phyloP scores from a whole-genome alignment of 148 eudicot genomes.

The Hydrangea macrophylla region DNA sequence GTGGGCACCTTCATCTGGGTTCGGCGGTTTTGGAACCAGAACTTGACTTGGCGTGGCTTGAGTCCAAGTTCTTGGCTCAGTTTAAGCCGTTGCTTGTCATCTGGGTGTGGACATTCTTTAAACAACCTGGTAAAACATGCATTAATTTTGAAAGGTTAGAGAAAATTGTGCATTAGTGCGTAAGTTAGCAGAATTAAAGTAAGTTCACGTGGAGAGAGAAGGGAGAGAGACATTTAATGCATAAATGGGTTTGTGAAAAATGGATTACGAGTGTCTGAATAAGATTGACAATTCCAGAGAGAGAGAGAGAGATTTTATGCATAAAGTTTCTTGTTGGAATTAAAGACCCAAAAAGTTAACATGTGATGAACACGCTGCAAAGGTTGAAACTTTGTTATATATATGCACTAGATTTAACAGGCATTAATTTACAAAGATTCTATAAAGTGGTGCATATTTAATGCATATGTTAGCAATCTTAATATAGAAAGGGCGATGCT shows the following conservation, averaged over 20 bases:
- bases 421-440: too few species aligned
- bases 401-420: too few species aligned
- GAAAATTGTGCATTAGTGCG: background rate
- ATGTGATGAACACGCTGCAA: too few species aligned
- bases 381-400: too few species aligned
- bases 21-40: slow-evolving; percentile 98
- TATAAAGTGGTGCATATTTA: too few species aligned
- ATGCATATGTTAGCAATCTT: background rate
- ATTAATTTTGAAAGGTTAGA: background rate
- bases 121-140: slow-evolving; percentile 49
- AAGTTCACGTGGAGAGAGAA: background rate
- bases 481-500: background rate
- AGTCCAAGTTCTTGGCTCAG: slow-evolving; percentile 91
- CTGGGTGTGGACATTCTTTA: slow-evolving; percentile 93
- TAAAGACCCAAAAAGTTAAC: too few species aligned
- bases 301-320: background rate
- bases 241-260: background rate
- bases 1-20: slow-evolving; percentile 93
- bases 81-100: slow-evolving; percentile 85
- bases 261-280: background rate
- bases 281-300: background rate
- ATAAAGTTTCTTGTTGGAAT: too few species aligned
- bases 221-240: background rate
- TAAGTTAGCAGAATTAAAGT: background rate
- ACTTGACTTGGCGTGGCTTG: slow-evolving; percentile 94